Percentiles rank a stretch among this genome's conserved stretches.
phyloP scores from a whole-genome alignment of 2,329 filamentous ascomycete species.

The Gremmenia infestans region DNA sequence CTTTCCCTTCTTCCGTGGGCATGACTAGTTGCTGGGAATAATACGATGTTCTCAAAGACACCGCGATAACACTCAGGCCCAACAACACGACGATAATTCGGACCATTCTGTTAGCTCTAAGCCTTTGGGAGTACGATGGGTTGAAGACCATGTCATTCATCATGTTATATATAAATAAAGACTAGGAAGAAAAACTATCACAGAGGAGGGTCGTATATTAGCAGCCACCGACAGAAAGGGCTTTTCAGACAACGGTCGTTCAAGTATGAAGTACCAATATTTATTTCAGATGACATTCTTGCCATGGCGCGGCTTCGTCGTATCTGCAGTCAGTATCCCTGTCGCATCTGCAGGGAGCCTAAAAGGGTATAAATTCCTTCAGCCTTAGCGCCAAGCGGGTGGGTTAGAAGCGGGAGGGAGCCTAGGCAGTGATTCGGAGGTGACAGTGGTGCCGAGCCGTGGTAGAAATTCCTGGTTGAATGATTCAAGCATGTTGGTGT shows the following conservation, averaged over 20 bases:
- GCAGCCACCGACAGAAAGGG: background rate
- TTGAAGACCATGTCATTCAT: background rate
- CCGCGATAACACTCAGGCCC: background rate
- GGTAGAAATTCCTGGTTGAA: no score
- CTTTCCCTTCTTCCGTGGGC: background rate
- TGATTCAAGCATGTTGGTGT: no score
- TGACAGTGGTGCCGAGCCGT: no score
- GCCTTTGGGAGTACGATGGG: background rate
- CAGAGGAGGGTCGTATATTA: background rate
- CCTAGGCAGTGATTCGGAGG: no score
- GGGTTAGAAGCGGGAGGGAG: no score
- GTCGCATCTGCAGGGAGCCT: no score
- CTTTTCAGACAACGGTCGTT: background rate
- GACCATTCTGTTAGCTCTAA: background rate
- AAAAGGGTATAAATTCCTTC: no score
- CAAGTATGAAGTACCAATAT: no score
- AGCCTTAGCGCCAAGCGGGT: no score
- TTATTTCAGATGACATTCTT: no score
- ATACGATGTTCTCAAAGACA: background rate
- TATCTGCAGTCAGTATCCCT: no score
- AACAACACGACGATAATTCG: background rate
- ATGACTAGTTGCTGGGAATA: background rate
- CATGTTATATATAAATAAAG: background rate
- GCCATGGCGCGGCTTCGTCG: no score
- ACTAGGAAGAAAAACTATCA: background rate